Conservation (phyloP, 2,329 filamentous ascomycete species). For the Arthrobotrys sinensis region DNA sequence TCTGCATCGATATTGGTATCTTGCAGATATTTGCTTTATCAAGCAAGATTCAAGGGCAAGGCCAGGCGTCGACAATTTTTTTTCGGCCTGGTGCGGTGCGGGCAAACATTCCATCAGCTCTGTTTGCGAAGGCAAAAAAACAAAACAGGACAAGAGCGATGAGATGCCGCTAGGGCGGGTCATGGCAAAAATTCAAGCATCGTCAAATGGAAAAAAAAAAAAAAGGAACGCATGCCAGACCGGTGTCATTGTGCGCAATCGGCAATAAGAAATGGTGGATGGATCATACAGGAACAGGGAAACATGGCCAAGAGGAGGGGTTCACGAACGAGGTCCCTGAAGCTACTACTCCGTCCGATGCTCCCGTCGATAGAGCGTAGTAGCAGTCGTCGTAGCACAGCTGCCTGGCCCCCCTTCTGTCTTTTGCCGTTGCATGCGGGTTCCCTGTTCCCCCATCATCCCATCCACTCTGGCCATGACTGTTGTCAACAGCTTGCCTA, state of each 20-base stretch:
- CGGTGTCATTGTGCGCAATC: slow-evolving; percentile 33
- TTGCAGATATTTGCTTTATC: slow-evolving; percentile 16
- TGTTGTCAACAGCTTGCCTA: slow-evolving; percentile 7
- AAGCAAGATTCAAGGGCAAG: slow-evolving; percentile 1
- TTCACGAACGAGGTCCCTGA: slow-evolving; percentile 28
- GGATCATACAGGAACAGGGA: slow-evolving; percentile 39
- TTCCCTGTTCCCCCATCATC: slow-evolving; percentile 14
- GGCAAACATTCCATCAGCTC: slow-evolving; percentile 14
- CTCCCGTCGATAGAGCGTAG: slow-evolving; percentile 7
- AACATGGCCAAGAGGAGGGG: slow-evolving; percentile 58
- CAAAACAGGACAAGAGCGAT: neutral
- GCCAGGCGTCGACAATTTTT: slow-evolving; percentile 1
- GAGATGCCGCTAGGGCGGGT: slow-evolving; percentile 31
- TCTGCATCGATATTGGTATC: slow-evolving; percentile 20
- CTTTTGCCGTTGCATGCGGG: slow-evolving; percentile 39
- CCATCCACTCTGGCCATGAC: neutral
- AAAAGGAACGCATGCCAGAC: slow-evolving; percentile 16
- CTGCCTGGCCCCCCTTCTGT: slow-evolving; percentile 17
- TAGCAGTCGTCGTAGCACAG: slow-evolving; percentile 9
- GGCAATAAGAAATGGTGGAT: slow-evolving; percentile 30
- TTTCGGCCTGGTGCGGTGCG: slow-evolving; percentile 42
- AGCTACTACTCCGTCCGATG: slow-evolving; percentile 39
- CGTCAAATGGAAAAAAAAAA: slow-evolving; percentile 11
- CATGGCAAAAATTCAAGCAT: slow-evolving; percentile 16
- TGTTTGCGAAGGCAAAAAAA: slow-evolving; percentile 9